Evolutionary conservation across 768 basidiomycete species (phyloP).

Genomic region (Rhodosporidiobolus sp.): DNA sequence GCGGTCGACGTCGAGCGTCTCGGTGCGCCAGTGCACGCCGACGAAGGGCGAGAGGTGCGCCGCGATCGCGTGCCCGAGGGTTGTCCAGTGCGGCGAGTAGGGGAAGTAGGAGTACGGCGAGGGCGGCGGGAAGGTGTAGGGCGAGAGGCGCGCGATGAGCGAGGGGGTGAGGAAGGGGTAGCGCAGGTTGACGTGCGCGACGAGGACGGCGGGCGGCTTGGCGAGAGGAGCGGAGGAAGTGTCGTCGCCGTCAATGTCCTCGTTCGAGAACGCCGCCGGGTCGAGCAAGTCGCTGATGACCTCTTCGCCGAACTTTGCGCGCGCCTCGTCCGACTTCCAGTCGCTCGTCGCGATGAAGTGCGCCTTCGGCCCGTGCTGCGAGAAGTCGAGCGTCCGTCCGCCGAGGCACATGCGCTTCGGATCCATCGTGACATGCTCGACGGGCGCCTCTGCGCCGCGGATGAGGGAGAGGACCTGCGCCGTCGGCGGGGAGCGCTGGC

Average conservation of each 20-base stretch:
- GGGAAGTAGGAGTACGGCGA: constrained; percentile 44
- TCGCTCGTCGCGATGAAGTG: constrained; percentile 14
- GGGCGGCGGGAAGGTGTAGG: constrained; percentile 1
- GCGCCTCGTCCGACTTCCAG: constrained; percentile 10
- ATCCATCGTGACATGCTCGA: not conserved
- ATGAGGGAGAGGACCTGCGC: constrained; percentile 11
- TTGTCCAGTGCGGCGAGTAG: constrained; percentile 53
- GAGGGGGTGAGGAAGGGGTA: constrained; percentile 51
- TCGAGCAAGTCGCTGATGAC: constrained; percentile 36
- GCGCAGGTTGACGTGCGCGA: constrained; percentile 57
- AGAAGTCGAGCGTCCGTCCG: constrained; percentile 9
- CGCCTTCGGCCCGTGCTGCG: not conserved
- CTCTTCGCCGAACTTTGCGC: constrained; percentile 30
- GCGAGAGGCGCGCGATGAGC: constrained; percentile 12
- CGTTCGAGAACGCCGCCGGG: not conserved
- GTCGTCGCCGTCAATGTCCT: not conserved
- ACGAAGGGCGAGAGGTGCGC: constrained; percentile 51
- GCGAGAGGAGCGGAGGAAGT: not conserved
- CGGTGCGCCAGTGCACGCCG: constrained; percentile 60
- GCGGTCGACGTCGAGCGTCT: constrained; percentile 52
- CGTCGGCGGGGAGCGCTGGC: not conserved
- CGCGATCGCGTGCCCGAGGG: constrained; percentile 51
- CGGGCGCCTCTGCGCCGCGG: not conserved
- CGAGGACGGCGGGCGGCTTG: constrained; percentile 51
- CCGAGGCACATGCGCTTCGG: constrained; percentile 12